Evolutionary conservation across 768 basidiomycete species (phyloP), one percentile per base, ranked within the genome.

Genomic region (Gloeophyllum trabeum): DNA sequence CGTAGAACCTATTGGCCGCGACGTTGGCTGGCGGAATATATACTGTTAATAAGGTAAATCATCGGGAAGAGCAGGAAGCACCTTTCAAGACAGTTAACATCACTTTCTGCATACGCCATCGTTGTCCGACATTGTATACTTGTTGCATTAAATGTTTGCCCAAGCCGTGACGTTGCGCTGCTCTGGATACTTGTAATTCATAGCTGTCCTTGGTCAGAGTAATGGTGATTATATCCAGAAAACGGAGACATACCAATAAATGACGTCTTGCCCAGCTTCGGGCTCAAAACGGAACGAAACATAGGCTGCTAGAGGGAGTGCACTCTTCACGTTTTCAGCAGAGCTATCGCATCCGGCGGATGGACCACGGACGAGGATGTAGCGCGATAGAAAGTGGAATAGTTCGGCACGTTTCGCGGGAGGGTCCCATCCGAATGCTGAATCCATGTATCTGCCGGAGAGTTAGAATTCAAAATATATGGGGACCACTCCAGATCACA

Each of bases 21-120:
- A 45, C 32, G 48, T 80, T 80, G 1, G 52, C 76, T 79, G 46
- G 23, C n/a, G n/a, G n/a, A n/a, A n/a, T n/a, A n/a, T n/a, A n/a
- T n/a, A n/a, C n/a, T n/a, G n/a, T n/a, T n/a, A n/a, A n/a, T n/a
- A n/a, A n/a, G n/a, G n/a, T n/a, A n/a, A n/a, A n/a, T n/a, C n/a
- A n/a, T n/a, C n/a, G n/a, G n/a, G n/a, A n/a, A n/a, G n/a, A n/a
- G n/a, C n/a, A n/a, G 10, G 3, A 44, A 59, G n/a, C 24, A 86
- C 87, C 66, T 70, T 76, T 79, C 49, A 90, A 70, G 1, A 77
- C 82, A 0, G 88, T 91, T 13, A 91, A 69, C 67, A 81, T 73
- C 21, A 84, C 57, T 53, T 81, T 87, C 28, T 74, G 60, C 79
- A 90, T 82, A 2, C 54, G 46, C 62, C 69, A 82, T 30, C 51